Base-by-base conservation (phyloP, 768 basidiomycete genomes). In the Russula ochroleuca region DNA sequence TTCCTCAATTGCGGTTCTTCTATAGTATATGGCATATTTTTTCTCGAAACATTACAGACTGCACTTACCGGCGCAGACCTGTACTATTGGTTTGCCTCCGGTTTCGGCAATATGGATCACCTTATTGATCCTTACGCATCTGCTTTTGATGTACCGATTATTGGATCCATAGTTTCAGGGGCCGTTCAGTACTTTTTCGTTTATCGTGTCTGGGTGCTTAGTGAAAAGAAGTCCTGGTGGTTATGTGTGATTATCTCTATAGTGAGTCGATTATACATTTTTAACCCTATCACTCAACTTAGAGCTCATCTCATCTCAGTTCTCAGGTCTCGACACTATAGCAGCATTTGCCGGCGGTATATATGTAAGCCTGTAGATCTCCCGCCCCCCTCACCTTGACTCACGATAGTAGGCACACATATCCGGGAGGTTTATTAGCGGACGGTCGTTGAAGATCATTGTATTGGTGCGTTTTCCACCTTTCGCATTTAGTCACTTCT, bases 131-230 rank as follows among this genome's bases (percentile, higher is more conserved):
- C 63, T 1, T 23, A 38, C 10, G 0, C 25, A 14, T 23, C 57
- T 2, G 13, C 50, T 5, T 49, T 59, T 28, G 57, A 48, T 21
- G 57, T 8, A 5, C 63, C 63, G 25, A 49, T 64, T n/a, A 55
- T 64, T 10, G 63, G 38, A 2, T 31, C 58, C 15, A 3, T 64
- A 1, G 31, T 64, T 25, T 55, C 63, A 0, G 13, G 59, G 31
- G 13, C 23, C 23, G 58, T 64, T 3, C 58, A 64, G 43, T 50
- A 43, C 5, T 64, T 64, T 41, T 60, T 55, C 31, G 52, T 45
- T 2, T 64, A 60, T 60, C 63, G 63, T 19, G 21, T 64, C 31
- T 64, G 58, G 63, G 28, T 60, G 3, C 51, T 64, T 13, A 64
- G 63, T 5, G 19, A 31, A 9, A 60, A 15, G 31, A 35, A n/a